Conservation (phyloP, 139 green algal species). For the Chlorella sorokiniana region DNA sequence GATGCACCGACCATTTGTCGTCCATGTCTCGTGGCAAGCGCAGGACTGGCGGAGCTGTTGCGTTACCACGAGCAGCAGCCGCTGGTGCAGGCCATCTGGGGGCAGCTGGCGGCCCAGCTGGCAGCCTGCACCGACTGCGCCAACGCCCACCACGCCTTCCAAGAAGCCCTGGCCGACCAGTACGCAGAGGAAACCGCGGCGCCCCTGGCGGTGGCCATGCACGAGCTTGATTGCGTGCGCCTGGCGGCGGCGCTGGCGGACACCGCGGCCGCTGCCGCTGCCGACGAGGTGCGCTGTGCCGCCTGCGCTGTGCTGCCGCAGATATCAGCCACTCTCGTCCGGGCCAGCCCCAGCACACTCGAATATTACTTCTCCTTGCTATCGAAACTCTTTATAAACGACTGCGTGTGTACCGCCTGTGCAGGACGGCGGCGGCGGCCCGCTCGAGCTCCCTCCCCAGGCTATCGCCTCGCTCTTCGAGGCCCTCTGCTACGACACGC, state of each 20-base stretch:
- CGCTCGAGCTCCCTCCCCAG: neutral
- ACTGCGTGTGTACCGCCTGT: no score
- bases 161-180: constrained; percentile 3
- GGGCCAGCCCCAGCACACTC: no score
- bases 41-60: constrained; percentile 39
- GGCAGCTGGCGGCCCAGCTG: constrained; percentile 29
- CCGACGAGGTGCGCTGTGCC: no score
- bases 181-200: neutral
- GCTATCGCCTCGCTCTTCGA: constrained; percentile 43
- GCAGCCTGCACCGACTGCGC: constrained; percentile 32
- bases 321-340: no score
- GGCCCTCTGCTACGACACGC: constrained; percentile 34
- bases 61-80: constrained; percentile 29
- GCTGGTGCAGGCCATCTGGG: constrained; percentile 40
- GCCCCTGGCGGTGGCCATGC: constrained; percentile 12
- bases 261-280: no score
- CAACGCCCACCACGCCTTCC: constrained; percentile 29
- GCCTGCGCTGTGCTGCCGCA: no score
- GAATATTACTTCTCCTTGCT: no score
- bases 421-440: neutral
- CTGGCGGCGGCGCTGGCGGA: constrained; percentile 8
- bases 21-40: neutral
- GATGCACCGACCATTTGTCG: neutral
- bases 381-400: no score
- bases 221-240: constrained; percentile 5